Conservation (phyloP, 2,329 filamentous ascomycete genomes). For the Talaromyces rugulosus region DNA sequence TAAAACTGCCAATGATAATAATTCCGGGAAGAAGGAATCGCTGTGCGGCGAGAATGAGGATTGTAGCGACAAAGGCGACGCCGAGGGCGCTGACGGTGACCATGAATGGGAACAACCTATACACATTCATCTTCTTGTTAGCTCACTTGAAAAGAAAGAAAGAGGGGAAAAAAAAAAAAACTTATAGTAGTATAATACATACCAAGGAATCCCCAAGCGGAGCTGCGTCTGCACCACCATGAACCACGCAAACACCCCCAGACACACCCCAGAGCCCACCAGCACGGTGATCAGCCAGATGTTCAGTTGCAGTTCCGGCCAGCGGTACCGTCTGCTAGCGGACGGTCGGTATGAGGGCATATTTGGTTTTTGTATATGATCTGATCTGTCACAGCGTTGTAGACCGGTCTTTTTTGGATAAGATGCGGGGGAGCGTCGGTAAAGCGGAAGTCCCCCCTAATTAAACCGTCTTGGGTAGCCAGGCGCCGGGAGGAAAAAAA, state of each 20-base stretch:
- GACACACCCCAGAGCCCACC: constrained; percentile 52
- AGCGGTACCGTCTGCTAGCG: constrained; percentile 46
- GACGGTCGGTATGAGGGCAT: constrained; percentile 19
- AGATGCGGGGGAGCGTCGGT: not conserved
- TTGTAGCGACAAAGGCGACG: constrained; percentile 55
- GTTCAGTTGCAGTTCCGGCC: constrained; percentile 63
- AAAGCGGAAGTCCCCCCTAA: not conserved
- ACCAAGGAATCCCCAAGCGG: constrained; percentile 58
- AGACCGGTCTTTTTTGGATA: not conserved
- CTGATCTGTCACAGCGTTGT: not conserved
- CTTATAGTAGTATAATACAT: constrained; percentile 17
- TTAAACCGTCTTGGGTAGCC: not conserved
- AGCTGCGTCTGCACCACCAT: constrained; percentile 55
- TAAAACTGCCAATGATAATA: constrained; percentile 58
- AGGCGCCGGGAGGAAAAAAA: not conserved
- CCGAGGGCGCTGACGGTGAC: constrained; percentile 55
- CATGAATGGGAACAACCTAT: constrained; percentile 62
- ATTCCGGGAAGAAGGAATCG: constrained; percentile 55
- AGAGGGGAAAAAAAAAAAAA: too few relatives aligned
- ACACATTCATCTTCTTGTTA: not conserved
- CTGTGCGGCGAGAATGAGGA: constrained; percentile 54
- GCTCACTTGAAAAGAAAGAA: not conserved
- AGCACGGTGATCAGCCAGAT: constrained; percentile 62
- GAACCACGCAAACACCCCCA: constrained; percentile 60
- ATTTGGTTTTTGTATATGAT: not conserved